phyloP scores from a whole-genome alignment of 257 asterid species.

The Fraxinus quadrangulata region DNA sequence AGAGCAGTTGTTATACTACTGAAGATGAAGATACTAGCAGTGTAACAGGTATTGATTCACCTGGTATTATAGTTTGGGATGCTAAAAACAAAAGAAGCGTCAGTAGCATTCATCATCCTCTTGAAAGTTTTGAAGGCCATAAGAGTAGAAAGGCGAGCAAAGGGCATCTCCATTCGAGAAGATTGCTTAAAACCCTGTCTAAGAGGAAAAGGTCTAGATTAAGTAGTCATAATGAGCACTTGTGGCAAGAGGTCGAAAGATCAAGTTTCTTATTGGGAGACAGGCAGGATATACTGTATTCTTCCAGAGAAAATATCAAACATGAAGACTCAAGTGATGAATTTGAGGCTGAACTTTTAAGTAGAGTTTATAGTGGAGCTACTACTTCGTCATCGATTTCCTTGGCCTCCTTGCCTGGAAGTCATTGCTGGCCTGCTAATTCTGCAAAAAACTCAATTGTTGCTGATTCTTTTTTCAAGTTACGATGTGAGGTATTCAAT shows the following conservation, averaged over 20 bases:
- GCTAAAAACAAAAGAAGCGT: slow-evolving; percentile 71
- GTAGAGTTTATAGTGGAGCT: slow-evolving; percentile 62
- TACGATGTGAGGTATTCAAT: slow-evolving; percentile 87
- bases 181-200: slow-evolving; percentile 50
- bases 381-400: slow-evolving; percentile 71
- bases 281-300: slow-evolving; percentile 62
- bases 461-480: slow-evolving; percentile 65
- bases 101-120: slow-evolving; percentile 90
- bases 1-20: slow-evolving; percentile 65
- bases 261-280: slow-evolving; percentile 73
- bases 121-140: slow-evolving; percentile 64
- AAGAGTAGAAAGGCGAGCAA: slow-evolving; percentile 56
- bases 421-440: slow-evolving; percentile 54
- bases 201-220: slow-evolving; percentile 68
- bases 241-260: slow-evolving; percentile 86
- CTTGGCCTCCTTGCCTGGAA: slow-evolving; percentile 60
- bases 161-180: slow-evolving; percentile 50
- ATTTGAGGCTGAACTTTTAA: slow-evolving; percentile 63
- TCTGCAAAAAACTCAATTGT: slow-evolving; percentile 60
- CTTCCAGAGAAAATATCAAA: slow-evolving; percentile 44
- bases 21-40: slow-evolving; percentile 72
- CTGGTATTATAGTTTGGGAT: slow-evolving; percentile 91
- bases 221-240: slow-evolving; percentile 52
- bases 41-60: slow-evolving; percentile 82
- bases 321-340: slow-evolving; percentile 72